phyloP scores from a whole-genome alignment of 2,329 filamentous ascomycete species.

The Aspergillus unguis region DNA sequence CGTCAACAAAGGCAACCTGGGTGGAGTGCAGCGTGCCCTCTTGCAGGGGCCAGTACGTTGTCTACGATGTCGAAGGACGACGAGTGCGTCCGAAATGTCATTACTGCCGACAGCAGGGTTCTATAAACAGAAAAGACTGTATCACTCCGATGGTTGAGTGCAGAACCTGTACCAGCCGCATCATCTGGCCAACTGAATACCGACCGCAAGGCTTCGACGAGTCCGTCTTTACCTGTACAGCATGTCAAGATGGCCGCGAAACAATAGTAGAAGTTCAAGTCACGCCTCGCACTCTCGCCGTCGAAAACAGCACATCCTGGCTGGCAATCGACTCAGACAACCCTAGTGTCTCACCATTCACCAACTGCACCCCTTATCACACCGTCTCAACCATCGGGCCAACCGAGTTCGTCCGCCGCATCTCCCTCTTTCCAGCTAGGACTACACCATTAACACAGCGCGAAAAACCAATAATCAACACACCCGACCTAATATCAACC shows the following conservation, averaged over 20 bases:
- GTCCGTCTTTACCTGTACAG: slow-evolving; percentile 40
- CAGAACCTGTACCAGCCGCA: slow-evolving; percentile 42
- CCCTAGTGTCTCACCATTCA: slow-evolving; percentile 38
- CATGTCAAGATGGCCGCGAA: slow-evolving; percentile 35
- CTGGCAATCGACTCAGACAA: slow-evolving; percentile 43
- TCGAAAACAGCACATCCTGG: slow-evolving; percentile 46
- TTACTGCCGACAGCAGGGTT: slow-evolving; percentile 42
- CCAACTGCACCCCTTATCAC: slow-evolving; percentile 41
- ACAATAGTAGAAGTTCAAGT: slow-evolving; percentile 41
- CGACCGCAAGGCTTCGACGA: slow-evolving; percentile 35
- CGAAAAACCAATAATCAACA: slow-evolving; percentile 47
- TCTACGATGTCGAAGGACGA: slow-evolving; percentile 45
- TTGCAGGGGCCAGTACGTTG: slow-evolving; percentile 52
- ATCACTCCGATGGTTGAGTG: slow-evolving; percentile 47
- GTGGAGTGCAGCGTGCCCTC: slow-evolving; percentile 45
- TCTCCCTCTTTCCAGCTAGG: slow-evolving; percentile 35
- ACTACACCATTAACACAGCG: slow-evolving; percentile 27
- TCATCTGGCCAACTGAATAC: slow-evolving; percentile 50
- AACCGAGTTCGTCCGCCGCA: slow-evolving; percentile 34
- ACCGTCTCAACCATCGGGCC: slow-evolving; percentile 34
- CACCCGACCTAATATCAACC: slow-evolving; percentile 27
- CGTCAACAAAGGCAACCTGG: slow-evolving; percentile 35
- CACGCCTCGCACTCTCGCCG: slow-evolving; percentile 35
- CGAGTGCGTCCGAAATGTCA: slow-evolving; percentile 49
- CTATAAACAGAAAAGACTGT: background rate